Evolutionary conservation across 768 basidiomycete genomes (phyloP), one percentile per base, ranked within the genome.

Genomic region (Pisolithus marmoratus): DNA sequence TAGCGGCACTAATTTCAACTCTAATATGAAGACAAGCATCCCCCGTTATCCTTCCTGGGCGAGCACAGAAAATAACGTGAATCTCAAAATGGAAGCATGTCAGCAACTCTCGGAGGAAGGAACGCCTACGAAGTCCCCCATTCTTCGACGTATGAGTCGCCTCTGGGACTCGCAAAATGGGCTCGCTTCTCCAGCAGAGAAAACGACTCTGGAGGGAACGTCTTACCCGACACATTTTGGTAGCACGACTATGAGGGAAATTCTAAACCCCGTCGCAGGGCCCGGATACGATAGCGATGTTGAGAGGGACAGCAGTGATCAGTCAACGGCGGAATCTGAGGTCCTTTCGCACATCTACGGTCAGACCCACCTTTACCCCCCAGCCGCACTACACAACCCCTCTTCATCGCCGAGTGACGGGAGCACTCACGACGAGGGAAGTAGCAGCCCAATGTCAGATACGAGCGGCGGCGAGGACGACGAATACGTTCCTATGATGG

Each of bases 401-500:
- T n/a, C 43, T 17, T 34, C 46, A 20, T 20, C 11, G 24, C n/a
- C 34, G 9, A 47, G 23, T n/a, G 23, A 23, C 7, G 29, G n/a
- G 52, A 48, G 5, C 40, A 54, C 40, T 29, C 27, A 41, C 23
- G 50, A 48, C 8, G 53, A 52, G 9, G 54, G 46, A 17, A 51
- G 31, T 23, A 45, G 53, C 41, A 53, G 8, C 8, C 19, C 14
- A 4, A 11, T 14, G 8, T 45, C 43, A n/a, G 27, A 40, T 11
- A 26, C 24, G 5, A 46, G 20, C n/a, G 19, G 42, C 9, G 37
- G 40, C 19, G 31, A 41, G 6, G 37, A 15, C 14, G 67, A 65
- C 23, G 66, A 63, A 26, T 65, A 77, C 49, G 71, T 88, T 27
- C 75, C 75, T 6, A 74, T 90, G 46, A 70, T 90, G 50, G 84